Conservation (phyloP, 805 yeast species). For the Candida coquimbonensis region DNA sequence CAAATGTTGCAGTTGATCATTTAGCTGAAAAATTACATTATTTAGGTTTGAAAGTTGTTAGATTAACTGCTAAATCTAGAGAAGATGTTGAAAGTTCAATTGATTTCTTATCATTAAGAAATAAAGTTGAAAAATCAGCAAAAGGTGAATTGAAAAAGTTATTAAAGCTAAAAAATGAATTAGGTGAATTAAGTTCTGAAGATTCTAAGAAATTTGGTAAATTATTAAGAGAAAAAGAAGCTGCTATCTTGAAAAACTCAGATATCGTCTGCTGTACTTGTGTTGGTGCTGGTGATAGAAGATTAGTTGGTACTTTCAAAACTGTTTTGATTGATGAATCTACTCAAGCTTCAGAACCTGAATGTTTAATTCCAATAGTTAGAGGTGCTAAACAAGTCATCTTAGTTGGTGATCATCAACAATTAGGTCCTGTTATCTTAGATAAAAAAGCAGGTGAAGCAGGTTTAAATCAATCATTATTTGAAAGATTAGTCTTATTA, state of each 20-base stretch:
- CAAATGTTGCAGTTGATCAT: conserved; percentile 93
- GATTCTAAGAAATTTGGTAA: conserved; percentile 43
- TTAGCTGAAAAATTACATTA: conserved; percentile 62
- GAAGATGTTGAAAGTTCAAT: conserved; percentile 74
- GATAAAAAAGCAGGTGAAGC: conserved; percentile 79
- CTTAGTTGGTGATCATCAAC: conserved; percentile 93
- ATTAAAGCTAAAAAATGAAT: conserved; percentile 48
- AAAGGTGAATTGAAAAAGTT: conserved; percentile 54
- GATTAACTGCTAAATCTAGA: conserved; percentile 68
- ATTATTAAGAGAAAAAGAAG: conserved; percentile 42
- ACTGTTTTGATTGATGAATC: conserved; percentile 87
- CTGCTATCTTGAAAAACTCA: conserved; percentile 41
- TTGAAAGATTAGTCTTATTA: conserved; percentile 74
- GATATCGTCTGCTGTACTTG: conserved; percentile 88
- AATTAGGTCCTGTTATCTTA: conserved; percentile 85
- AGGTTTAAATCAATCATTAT: conserved; percentile 78
- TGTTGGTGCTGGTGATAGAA: conserved; percentile 80
- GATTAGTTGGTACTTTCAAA: conserved; percentile 54
- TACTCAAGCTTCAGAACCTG: conserved; percentile 93
- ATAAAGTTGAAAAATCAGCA: conserved; percentile 40
- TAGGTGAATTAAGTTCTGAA: conserved; percentile 56
- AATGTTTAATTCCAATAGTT: conserved; percentile 79
- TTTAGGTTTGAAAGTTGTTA: conserved; percentile 71
- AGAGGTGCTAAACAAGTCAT: conserved; percentile 87
- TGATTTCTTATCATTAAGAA: conserved; percentile 49